Percentiles rank a stretch among this genome's conserved stretches.
phyloP scores from a whole-genome alignment of 257 asterid genomes.

The Jacaranda copaia region DNA sequence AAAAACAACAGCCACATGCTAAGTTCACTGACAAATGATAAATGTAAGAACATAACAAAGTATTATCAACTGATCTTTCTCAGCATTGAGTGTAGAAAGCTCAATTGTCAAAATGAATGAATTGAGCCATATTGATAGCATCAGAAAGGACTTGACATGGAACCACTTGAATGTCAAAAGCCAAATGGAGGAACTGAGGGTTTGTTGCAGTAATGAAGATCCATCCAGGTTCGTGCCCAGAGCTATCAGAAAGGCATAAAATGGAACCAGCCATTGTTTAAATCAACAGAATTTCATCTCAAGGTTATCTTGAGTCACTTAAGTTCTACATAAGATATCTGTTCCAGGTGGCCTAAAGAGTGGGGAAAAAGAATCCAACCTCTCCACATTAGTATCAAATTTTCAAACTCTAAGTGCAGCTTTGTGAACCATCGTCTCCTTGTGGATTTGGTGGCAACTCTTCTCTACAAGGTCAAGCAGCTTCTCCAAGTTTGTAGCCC shows the following conservation, averaged over 20 bases:
- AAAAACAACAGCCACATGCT: slow-evolving; percentile 4
- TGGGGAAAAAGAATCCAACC: not conserved
- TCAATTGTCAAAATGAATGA: slow-evolving; percentile 27
- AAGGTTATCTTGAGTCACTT: not conserved
- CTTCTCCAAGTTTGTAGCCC: slow-evolving; percentile 95
- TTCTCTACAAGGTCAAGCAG: slow-evolving; percentile 98
- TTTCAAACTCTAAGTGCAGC: slow-evolving; percentile 70
- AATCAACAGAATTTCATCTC: not conserved
- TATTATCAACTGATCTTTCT: not conserved
- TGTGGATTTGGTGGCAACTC: slow-evolving; percentile 99
- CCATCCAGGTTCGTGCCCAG: slow-evolving; percentile 3
- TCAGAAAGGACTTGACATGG: not conserved
- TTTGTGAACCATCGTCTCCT: slow-evolving; percentile 97
- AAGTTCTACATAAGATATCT: not conserved
- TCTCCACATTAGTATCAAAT: not conserved
- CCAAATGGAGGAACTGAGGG: slow-evolving; percentile 18
- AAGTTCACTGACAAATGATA: not conserved
- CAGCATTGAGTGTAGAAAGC: slow-evolving; percentile 4
- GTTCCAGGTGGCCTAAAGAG: not conserved
- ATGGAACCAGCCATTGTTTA: not conserved
- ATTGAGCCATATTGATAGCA: not conserved
- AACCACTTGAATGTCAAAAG: slow-evolving; percentile 4
- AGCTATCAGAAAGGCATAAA: not conserved
- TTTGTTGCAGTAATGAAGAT: not conserved
- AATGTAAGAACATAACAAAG: slow-evolving; percentile 33